Conservation (phyloP, 306 rosid species). For the Elaeagnus macrophylla region DNA sequence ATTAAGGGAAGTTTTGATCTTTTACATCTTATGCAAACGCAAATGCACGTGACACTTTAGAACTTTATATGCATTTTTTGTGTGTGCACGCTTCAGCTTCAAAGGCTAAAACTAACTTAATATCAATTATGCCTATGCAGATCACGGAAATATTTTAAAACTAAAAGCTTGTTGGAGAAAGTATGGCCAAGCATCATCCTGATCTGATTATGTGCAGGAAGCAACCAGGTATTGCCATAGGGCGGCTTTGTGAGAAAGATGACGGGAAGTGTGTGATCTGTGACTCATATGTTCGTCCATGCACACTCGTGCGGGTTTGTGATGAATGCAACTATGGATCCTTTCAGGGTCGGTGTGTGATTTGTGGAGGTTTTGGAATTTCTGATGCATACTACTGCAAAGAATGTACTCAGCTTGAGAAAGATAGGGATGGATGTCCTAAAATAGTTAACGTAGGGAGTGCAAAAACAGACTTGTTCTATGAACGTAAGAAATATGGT, state of each 20-base stretch:
- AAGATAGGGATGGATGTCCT: conserved; percentile 91
- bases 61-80: too few species aligned
- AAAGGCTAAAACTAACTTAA: neutral
- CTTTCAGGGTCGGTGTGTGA: conserved; percentile 74
- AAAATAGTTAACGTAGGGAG: conserved; percentile 85
- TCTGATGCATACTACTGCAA: conserved; percentile 92
- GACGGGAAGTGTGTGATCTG: conserved; percentile 86
- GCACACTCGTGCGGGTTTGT: conserved; percentile 80
- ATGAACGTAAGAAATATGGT: conserved; percentile 91
- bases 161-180: conserved; percentile 2
- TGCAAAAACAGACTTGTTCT: conserved; percentile 76
- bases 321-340: conserved; percentile 84
- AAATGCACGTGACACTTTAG: too few species aligned
- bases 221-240: conserved; percentile 84
- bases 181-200: conserved; percentile 84
- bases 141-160: neutral
- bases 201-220: conserved; percentile 87
- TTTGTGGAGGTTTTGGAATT: conserved; percentile 88
- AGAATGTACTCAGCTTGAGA: conserved; percentile 96
- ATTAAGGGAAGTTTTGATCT: too few species aligned
- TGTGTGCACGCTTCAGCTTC: too few species aligned
- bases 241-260: conserved; percentile 76
- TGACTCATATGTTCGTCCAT: conserved; percentile 82
- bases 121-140: neutral
- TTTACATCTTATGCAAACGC: too few species aligned